Percentiles rank a stretch among this genome's conserved stretches.
phyloP scores from a whole-genome alignment of 257 asterid genomes.

The Forsythia viridissima region DNA sequence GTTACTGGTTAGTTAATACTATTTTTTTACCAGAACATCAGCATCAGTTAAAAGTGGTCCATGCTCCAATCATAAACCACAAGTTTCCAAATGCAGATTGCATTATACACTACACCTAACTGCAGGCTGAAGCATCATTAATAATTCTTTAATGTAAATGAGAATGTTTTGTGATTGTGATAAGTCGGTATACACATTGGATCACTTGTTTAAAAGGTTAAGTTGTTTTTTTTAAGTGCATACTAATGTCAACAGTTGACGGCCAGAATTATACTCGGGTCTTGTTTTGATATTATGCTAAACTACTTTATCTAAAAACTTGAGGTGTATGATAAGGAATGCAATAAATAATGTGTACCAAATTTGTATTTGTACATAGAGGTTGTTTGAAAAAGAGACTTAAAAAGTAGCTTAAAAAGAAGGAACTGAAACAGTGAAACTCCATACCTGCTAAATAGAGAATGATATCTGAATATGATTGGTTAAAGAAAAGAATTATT shows the following conservation, averaged over 20 bases:
- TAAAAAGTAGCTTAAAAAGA: neutral
- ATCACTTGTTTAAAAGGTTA: neutral
- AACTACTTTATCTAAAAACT: neutral
- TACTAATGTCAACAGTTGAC: neutral
- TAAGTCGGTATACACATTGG: slow-evolving; percentile 1
- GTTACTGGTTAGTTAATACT: neutral
- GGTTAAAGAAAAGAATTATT: slow-evolving; percentile 16
- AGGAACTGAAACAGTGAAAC: neutral
- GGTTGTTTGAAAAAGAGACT: neutral
- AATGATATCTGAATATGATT: neutral
- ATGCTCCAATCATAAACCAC: slow-evolving; percentile 21
- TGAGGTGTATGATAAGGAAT: too few relatives aligned
- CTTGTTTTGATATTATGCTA: neutral
- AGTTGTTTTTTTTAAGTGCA: neutral
- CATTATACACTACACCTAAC: neutral
- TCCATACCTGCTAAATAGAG: neutral
- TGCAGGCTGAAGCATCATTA: neutral
- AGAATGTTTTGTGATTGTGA: slow-evolving; percentile 32
- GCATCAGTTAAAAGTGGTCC: slow-evolving; percentile 19
- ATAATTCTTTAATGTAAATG: neutral
- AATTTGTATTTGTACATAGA: neutral
- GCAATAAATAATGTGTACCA: neutral
- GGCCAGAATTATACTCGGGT: neutral
- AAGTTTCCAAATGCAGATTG: neutral
- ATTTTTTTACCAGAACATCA: neutral